Percentiles rank a stretch among this genome's conserved stretches.
phyloP scores from a whole-genome alignment of 495 filamentous ascomycete species.

The Hypoxylon lienhwacheense region DNA sequence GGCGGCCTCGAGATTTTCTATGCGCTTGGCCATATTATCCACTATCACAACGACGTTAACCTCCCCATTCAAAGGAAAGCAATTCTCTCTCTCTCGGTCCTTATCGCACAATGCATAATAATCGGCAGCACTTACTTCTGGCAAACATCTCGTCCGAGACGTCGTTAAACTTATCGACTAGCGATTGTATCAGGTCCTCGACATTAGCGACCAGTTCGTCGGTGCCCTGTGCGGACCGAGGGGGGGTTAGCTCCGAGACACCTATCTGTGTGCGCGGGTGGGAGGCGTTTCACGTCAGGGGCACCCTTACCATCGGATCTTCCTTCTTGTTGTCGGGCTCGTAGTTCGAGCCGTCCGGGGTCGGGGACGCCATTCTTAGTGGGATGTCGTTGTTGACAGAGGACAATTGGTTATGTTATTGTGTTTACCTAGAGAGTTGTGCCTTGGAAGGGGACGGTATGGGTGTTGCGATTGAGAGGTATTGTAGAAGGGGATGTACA shows the following conservation, averaged over 20 bases:
- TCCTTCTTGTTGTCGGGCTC: too few species aligned
- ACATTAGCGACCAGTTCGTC: constrained; percentile 72
- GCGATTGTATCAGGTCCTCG: constrained; percentile 79
- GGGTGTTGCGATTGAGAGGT: too few species aligned
- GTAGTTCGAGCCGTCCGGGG: too few species aligned
- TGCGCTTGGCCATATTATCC: constrained; percentile 90
- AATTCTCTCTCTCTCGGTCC: not conserved
- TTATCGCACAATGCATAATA: too few species aligned
- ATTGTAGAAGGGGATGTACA: too few species aligned
- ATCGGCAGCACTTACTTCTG: constrained; percentile 65
- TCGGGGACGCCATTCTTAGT: too few species aligned
- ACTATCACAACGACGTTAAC: constrained; percentile 54
- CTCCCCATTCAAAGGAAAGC: not conserved
- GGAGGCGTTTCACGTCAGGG: too few species aligned
- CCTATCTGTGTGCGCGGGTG: not conserved
- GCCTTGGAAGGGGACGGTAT: too few species aligned
- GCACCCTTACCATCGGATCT: too few species aligned
- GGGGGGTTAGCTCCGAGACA: not conserved
- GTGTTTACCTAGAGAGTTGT: too few species aligned
- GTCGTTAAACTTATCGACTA: constrained; percentile 80
- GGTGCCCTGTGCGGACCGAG: constrained; percentile 38
- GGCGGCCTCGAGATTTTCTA: constrained; percentile 84
- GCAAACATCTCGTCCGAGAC: constrained; percentile 83
- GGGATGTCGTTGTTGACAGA: too few species aligned
- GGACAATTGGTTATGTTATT: too few species aligned